Evolutionary conservation across 2,329 filamentous ascomycete genomes (phyloP), one percentile per base, ranked within the genome.

Genomic region (Ascochyta rabiei): DNA sequence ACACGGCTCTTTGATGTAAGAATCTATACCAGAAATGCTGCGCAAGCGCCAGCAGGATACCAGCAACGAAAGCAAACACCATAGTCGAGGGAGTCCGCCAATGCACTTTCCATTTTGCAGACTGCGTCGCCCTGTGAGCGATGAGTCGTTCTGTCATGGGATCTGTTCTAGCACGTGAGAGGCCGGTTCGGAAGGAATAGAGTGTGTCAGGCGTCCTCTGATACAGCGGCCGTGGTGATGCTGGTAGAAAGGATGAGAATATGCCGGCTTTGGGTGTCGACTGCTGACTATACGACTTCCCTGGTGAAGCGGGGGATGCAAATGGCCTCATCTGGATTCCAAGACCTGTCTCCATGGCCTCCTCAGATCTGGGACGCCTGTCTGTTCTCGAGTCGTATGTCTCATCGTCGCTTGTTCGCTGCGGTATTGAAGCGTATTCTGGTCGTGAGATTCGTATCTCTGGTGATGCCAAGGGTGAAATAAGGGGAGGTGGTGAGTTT

Each of bases 21-120:
- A 55, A 64, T 13, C 41, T 48, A 45, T 75, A 75, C 31, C 73
- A 63, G 7, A 72, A 48, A 45, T 75, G 73, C 42, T 75, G 73
- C 4, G 59, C 63, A 9, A 74, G 41, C 4, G 71, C 73, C 13
- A 73, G 59, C 1, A 64, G 33, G 12, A 74, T 52, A 3, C 72
- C 73, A 39, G 66, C 50, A 12, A 70, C 8, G 42, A 75, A 72
- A 1, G 67, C 56, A 28, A 57, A 47, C 2, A 59, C 53, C 60
- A 74, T 72, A 16, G 67, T 48, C 2, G 61, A 40, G 0, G 72
- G 71, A 15, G 61, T 68, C 16, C 72, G 73, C 76, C 76, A 80
- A 53, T 75, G 69, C 19, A 73, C 53, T 19, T 59, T 64, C 70
- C 70, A 73, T 51, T 62, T 42, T 16, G 68, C 60, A 42, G 67